Evolutionary conservation across 805 yeast genomes (phyloP).

Genomic region (Metschnikowia noctiluminum): DNA sequence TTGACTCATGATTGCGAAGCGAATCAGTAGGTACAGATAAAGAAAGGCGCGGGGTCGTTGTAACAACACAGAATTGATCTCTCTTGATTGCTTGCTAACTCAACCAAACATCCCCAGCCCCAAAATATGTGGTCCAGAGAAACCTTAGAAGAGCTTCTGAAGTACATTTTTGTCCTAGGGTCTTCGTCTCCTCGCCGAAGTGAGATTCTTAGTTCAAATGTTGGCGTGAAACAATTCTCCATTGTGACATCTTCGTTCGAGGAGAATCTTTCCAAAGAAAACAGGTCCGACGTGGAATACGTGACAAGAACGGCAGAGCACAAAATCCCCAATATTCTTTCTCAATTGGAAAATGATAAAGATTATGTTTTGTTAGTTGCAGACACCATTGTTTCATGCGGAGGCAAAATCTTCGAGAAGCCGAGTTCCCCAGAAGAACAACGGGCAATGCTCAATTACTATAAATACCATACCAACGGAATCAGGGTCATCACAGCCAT

Average conservation of each 20-base stretch:
- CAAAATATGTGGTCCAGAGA: conserved; percentile 12
- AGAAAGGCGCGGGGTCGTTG: too few species aligned
- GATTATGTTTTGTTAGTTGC: conserved; percentile 50
- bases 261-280: conserved; percentile 65
- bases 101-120: background rate
- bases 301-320: conserved; percentile 66
- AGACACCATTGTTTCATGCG: conserved; percentile 70
- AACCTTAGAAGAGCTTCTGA: background rate
- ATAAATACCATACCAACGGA: conserved; percentile 15
- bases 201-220: conserved; percentile 58
- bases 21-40: too few species aligned
- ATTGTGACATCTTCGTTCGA: conserved; percentile 66
- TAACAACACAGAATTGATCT: too few species aligned
- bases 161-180: conserved; percentile 55
- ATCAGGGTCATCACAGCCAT: conserved; percentile 37
- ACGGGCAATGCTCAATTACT: conserved; percentile 26
- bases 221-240: conserved; percentile 43
- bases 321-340: conserved; percentile 64
- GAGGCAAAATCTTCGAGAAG: conserved; percentile 70
- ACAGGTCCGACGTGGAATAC: conserved; percentile 48
- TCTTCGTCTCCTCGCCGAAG: conserved; percentile 81
- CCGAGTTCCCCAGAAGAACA: conserved; percentile 46
- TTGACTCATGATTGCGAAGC: too few species aligned
- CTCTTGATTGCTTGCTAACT: too few species aligned
- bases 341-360: conserved; percentile 27